phyloP scores from a whole-genome alignment of 768 basidiomycete genomes.

The Mycena capillaripes region DNA sequence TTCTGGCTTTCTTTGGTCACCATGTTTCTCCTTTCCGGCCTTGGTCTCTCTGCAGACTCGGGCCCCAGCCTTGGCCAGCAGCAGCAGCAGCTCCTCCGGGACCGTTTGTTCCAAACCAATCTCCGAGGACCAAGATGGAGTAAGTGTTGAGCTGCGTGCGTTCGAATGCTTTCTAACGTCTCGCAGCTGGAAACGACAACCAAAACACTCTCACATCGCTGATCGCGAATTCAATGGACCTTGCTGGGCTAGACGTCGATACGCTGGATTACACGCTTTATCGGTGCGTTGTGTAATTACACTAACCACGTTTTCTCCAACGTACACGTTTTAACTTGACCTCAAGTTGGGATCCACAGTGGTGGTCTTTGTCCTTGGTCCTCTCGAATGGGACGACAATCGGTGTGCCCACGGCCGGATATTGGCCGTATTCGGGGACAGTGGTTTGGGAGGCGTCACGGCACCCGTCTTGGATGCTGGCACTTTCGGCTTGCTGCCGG shows the following conservation, averaged over 20 bases:
- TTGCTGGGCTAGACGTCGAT: conserved; percentile 43
- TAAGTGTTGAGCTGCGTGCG: conserved; percentile 23
- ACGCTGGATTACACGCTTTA: conserved; percentile 44
- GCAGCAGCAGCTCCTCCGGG: conserved; percentile 42
- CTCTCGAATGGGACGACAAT: conserved; percentile 46
- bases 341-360: conserved; percentile 48
- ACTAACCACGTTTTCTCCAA: background rate
- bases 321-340: background rate
- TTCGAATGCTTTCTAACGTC: background rate
- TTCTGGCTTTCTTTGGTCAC: conserved; percentile 5
- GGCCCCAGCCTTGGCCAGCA: conserved; percentile 34
- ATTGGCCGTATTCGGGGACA: conserved; percentile 49
- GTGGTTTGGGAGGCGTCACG: conserved; percentile 42
- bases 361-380: conserved; percentile 48
- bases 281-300: conserved; percentile 29
- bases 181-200: conserved; percentile 48
- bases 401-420: conserved; percentile 48
- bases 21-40: background rate
- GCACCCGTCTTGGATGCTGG: conserved; percentile 45
- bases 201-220: conserved; percentile 44
- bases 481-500: conserved; percentile 39
- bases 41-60: conserved; percentile 2
- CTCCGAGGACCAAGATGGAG: conserved; percentile 50
- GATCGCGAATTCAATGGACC: conserved; percentile 40
- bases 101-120: conserved; percentile 47